phyloP scores from a whole-genome alignment of 306 rosid genomes.

The Trichosanthes truncata region DNA sequence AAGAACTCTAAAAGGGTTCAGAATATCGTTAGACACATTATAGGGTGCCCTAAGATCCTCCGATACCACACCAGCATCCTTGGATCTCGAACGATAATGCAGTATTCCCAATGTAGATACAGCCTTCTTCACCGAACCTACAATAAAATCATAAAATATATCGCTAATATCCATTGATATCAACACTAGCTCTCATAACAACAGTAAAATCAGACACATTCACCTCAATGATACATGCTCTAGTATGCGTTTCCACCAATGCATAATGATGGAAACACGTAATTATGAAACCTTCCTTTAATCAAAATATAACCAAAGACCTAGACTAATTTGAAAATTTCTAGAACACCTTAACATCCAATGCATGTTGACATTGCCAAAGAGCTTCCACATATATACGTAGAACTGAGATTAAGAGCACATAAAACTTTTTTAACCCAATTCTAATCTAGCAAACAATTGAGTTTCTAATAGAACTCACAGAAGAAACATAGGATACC shows the following conservation, averaged over 20 bases:
- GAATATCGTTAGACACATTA: conserved; percentile 25
- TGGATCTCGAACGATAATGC: conserved; percentile 52
- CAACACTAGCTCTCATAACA: neutral
- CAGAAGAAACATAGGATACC: neutral
- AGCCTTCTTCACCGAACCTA: conserved; percentile 71
- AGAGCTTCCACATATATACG: neutral
- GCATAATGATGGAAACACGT: neutral
- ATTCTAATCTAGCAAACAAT: neutral
- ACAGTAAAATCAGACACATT: neutral
- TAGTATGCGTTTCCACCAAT: neutral
- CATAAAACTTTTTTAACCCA: neutral
- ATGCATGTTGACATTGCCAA: neutral
- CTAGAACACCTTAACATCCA: neutral
- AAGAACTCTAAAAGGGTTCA: conserved; percentile 48
- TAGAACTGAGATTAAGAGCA: neutral
- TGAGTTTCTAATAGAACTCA: neutral
- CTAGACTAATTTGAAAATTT: neutral
- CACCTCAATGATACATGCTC: neutral
- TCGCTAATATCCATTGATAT: neutral
- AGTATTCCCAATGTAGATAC: conserved; percentile 24
- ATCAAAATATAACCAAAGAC: neutral
- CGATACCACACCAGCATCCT: conserved; percentile 28
- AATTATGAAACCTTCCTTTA: neutral
- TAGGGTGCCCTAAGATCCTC: conserved; percentile 35
- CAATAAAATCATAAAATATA: neutral